These are phyloP conservation scores for Musa schizocarpa DNA, from an alignment of 176 grass and related monocot genomes.

Conservation along the genomic window DNA sequence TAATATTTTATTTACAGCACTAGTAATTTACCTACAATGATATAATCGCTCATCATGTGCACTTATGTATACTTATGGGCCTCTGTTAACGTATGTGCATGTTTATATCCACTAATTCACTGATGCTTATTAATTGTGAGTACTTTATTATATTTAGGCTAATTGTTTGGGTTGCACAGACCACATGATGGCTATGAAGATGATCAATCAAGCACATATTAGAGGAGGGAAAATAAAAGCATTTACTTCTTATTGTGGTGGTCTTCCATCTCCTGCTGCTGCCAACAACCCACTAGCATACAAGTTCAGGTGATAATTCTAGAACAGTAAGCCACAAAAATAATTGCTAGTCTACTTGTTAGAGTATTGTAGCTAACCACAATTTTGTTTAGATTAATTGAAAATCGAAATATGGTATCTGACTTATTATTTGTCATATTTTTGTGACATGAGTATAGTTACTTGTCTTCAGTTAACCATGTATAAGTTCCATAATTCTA, in stretches of 20 bases:
- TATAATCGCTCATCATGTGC: too few species aligned
- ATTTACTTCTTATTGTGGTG: slow-evolving; percentile 90
- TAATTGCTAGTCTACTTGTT: not conserved
- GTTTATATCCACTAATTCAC: not conserved
- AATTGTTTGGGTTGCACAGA: slow-evolving; percentile 36
- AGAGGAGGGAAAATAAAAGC: slow-evolving; percentile 64
- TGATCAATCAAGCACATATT: slow-evolving; percentile 81
- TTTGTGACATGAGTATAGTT: not conserved
- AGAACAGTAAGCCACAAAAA: not conserved
- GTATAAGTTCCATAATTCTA: too few species aligned
- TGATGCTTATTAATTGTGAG: not conserved
- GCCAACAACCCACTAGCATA: slow-evolving; percentile 89
- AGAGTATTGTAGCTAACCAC: not conserved
- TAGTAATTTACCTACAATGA: too few species aligned
- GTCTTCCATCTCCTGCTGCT: slow-evolving; percentile 89
- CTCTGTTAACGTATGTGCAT: not conserved
- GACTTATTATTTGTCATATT: not conserved
- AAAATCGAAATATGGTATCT: not conserved
- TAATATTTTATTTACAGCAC: too few species aligned
- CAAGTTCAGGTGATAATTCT: slow-evolving; percentile 67
- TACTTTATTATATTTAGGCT: not conserved
- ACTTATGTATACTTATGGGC: too few species aligned
- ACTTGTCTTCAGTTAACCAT: too few species aligned
- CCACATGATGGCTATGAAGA: slow-evolving; percentile 97
- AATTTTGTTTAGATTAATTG: not conserved